Base-by-base conservation (phyloP, 176 grass and related monocot species). In the Dactylis glomerata region DNA sequence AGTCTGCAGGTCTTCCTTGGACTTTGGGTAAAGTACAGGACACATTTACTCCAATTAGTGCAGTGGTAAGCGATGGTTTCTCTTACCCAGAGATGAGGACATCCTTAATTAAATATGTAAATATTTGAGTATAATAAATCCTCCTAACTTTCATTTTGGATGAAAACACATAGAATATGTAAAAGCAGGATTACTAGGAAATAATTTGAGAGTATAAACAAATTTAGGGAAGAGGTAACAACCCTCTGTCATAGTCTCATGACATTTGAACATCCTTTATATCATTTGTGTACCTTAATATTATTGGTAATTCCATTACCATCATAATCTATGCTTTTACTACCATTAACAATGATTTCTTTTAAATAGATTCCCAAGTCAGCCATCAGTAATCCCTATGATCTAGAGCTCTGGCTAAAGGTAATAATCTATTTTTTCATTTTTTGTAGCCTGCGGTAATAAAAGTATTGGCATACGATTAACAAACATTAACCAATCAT, bases 11-110 rank as follows among this genome's bases (percentile, higher is more conserved):
- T 80, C 90, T 97, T 26, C 95, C 95, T 79, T 97, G 92, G 95
- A 94, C 90, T 82, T 88, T 94, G 82, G 95, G 92, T 58, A 97
- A 97, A 94, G 92, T 89, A 70, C 95, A 94, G 70, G 95, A 97
- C 79, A 97, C 95, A 1, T 97, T 97, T 85, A 94, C 95, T 78
- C 95, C 95, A 65, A 97, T 97, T 78, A 94, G 95, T 71, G 61
- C 86, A 59, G 86, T 94, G 77, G 95, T 97, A 97, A 94, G 88
- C 44, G 78, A 82, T 80, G 5, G 0, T 72, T 81, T 86, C 67
- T 67, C 57, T 88, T 84, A 4, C 37, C 27, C 1, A 47, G 36
- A 61, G 47, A 30, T 47, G 1, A 14, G 44, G 36, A 40, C 14
- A 30, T 27, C 80, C 22, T 31, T 20, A 47, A 32, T 31, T 51